These are phyloP conservation scores for Glarea lozoyensis DNA, from an alignment of 495 filamentous ascomycete genomes.

Conservation along the genomic window DNA sequence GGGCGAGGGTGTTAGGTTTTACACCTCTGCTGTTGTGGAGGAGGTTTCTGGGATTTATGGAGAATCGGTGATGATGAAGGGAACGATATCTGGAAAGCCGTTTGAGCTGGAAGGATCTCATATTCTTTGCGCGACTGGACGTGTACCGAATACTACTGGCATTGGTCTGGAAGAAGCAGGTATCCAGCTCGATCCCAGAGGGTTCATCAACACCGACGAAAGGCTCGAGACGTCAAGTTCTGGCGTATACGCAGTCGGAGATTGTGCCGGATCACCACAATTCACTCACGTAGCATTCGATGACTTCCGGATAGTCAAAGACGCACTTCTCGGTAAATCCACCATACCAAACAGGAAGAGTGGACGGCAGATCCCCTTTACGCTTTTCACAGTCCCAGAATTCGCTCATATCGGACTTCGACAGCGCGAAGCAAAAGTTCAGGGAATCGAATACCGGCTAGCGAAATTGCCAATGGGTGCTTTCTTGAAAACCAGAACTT, in stretches of 20 bases:
- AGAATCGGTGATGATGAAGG: slow-evolving; percentile 3
- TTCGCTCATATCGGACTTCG: slow-evolving; percentile 40
- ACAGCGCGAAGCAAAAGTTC: slow-evolving; percentile 24
- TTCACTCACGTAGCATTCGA: slow-evolving; percentile 50
- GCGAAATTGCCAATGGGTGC: not conserved
- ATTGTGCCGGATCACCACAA: slow-evolving; percentile 40
- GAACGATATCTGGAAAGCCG: slow-evolving; percentile 4
- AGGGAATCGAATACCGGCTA: not conserved
- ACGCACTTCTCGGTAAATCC: slow-evolving; percentile 25
- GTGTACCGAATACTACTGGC: slow-evolving; percentile 35
- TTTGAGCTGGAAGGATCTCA: slow-evolving; percentile 29
- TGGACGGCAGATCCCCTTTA: slow-evolving; percentile 37
- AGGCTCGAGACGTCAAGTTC: slow-evolving; percentile 30
- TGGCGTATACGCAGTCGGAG: slow-evolving; percentile 38
- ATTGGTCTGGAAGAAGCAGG: slow-evolving; percentile 27
- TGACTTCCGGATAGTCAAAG: slow-evolving; percentile 41
- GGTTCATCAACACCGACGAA: slow-evolving; percentile 32
- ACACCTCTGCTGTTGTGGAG: slow-evolving; percentile 10
- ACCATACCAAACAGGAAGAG: slow-evolving; percentile 13
- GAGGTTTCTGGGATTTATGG: slow-evolving; percentile 4
- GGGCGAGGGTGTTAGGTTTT: slow-evolving; percentile 32
- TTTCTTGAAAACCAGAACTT: slow-evolving; percentile 9
- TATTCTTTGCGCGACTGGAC: slow-evolving; percentile 37
- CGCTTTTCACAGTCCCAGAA: slow-evolving; percentile 44
- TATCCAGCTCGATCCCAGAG: slow-evolving; percentile 24